phyloP scores from a whole-genome alignment of 345 rosid genomes.

The Salix suchowensis region DNA sequence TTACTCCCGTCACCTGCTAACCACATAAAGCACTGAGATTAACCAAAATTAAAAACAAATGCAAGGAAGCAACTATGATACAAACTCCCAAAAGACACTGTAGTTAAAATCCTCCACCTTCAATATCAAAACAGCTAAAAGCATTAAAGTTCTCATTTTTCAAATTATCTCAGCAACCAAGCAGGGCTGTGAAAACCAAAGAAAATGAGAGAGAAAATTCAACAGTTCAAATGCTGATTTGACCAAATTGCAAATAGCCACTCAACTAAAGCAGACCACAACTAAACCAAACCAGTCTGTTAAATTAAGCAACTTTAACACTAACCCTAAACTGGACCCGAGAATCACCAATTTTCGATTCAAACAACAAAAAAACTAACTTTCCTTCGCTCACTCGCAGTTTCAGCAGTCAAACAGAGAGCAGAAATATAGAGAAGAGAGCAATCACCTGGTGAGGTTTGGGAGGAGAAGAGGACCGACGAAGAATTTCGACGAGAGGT shows the following conservation, averaged over 20 bases:
- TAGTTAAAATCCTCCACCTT: background rate
- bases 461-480: conserved; percentile 55
- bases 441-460: conserved; percentile 62
- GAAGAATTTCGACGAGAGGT: conserved; percentile 75
- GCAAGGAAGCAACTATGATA: background rate
- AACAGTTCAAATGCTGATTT: background rate
- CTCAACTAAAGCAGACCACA: background rate
- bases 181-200: background rate
- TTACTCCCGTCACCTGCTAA: conserved; percentile 74
- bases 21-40: background rate
- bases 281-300: background rate
- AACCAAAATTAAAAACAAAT: background rate
- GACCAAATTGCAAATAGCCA: background rate
- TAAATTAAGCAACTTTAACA: background rate
- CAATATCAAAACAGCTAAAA: background rate
- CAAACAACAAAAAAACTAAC: background rate
- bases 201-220: background rate
- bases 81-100: background rate
- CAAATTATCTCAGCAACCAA: background rate
- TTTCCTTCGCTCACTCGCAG: background rate
- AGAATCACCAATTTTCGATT: background rate
- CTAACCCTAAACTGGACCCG: background rate
- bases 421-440: background rate
- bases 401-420: background rate
- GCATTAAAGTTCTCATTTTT: background rate